Conservation (phyloP, 352 stramenopile species). For the Globisporangium uncinulatum region DNA sequence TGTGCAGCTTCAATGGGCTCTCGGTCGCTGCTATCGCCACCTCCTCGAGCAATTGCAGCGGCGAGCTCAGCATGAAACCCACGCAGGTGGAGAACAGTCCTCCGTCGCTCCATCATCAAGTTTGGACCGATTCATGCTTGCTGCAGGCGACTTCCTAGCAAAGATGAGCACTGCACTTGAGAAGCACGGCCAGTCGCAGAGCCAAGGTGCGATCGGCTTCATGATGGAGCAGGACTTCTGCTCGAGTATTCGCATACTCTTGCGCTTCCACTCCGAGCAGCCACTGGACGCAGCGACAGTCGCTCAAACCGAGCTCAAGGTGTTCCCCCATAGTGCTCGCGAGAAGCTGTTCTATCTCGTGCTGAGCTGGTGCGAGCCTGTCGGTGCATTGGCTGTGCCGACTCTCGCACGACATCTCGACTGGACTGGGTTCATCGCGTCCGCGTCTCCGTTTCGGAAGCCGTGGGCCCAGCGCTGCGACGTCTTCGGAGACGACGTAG, state of each 20-base stretch:
- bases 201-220: conserved; percentile 8
- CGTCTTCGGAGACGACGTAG: conserved; percentile 27
- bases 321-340: conserved; percentile 4
- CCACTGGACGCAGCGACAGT: background rate
- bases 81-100: background rate
- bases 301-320: background rate
- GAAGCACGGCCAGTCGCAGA: background rate
- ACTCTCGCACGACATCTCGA: conserved; percentile 20
- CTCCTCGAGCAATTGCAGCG: conserved; percentile 26
- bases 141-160: conserved; percentile 17
- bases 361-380: conserved; percentile 36
- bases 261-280: background rate
- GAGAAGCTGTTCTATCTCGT: conserved; percentile 32
- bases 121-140: conserved; percentile 12
- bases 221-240: conserved; percentile 74
- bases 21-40: conserved; percentile 48
- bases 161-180: conserved; percentile 24
- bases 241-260: conserved; percentile 22
- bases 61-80: background rate
- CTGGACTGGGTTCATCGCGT: conserved; percentile 22
- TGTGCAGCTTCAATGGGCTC: conserved; percentile 47
- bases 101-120: background rate
- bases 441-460: conserved; percentile 16
- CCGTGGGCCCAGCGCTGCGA: conserved; percentile 43
- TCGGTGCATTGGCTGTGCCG: conserved; percentile 28